Percentiles rank a stretch among this genome's conserved stretches.
phyloP scores from a whole-genome alignment of 2,329 filamentous ascomycete genomes.

The Arthrobotrys sphaeroides region DNA sequence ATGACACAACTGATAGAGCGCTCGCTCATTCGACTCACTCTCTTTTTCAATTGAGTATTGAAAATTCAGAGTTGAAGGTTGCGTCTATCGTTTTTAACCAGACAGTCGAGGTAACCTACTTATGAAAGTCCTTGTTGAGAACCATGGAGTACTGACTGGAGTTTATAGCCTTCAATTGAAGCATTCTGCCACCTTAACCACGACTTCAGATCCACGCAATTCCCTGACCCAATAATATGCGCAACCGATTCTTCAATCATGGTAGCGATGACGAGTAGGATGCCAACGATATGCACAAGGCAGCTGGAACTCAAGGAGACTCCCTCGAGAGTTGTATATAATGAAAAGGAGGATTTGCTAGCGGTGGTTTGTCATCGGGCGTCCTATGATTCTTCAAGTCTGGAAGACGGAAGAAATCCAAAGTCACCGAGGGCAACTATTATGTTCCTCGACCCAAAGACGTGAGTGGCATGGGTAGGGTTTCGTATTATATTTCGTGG shows the following conservation, averaged over 20 bases:
- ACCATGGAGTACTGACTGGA: neutral
- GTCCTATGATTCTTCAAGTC: constrained; percentile 20
- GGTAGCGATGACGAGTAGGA: constrained; percentile 55
- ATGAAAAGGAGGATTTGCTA: constrained; percentile 55
- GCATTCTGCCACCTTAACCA: constrained; percentile 37
- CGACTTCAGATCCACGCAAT: constrained; percentile 54
- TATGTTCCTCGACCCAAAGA: constrained; percentile 56
- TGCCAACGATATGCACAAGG: constrained; percentile 56
- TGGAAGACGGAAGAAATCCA: neutral
- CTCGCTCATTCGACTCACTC: constrained; percentile 44
- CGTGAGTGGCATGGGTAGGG: constrained; percentile 52
- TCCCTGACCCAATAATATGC: constrained; percentile 55
- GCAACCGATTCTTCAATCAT: constrained; percentile 56
- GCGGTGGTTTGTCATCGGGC: constrained; percentile 56
- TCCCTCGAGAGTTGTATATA: constrained; percentile 56
- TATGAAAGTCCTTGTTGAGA: neutral
- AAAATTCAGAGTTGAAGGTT: constrained; percentile 10
- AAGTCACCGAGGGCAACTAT: constrained; percentile 28
- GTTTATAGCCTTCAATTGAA: constrained; percentile 41
- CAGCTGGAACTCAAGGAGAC: constrained; percentile 56
- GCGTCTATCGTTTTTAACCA: constrained; percentile 41
- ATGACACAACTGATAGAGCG: constrained; percentile 14
- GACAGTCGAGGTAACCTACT: constrained; percentile 25
- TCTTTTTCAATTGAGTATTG: constrained; percentile 31
- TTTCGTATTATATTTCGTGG: neutral